phyloP scores from a whole-genome alignment of 495 filamentous ascomycete genomes.

The Neurospora sp. region DNA sequence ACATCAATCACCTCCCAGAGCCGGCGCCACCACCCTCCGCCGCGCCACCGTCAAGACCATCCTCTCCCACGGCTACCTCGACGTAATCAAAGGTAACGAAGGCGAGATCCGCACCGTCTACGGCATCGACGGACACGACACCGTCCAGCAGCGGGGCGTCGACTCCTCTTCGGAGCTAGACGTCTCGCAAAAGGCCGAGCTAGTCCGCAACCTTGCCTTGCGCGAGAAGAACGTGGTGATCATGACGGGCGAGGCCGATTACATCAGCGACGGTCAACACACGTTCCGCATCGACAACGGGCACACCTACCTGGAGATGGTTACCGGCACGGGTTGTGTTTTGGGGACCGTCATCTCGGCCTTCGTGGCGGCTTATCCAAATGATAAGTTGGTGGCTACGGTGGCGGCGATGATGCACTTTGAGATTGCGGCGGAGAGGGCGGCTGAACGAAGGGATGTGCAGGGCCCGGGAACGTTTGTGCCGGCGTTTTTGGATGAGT shows the following conservation, averaged over 20 bases:
- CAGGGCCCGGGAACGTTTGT: constrained; percentile 82
- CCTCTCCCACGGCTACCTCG: constrained; percentile 65
- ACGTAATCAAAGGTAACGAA: constrained; percentile 93
- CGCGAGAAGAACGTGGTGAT: constrained; percentile 67
- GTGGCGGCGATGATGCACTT: constrained; percentile 63
- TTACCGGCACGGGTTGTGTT: constrained; percentile 84
- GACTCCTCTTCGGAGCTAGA: constrained; percentile 60
- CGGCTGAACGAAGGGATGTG: constrained; percentile 49
- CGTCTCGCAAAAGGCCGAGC: constrained; percentile 34
- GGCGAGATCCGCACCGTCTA: constrained; percentile 72
- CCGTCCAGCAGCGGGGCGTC: constrained; percentile 72
- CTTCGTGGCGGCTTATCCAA: constrained; percentile 49
- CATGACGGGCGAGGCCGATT: constrained; percentile 74
- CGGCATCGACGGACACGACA: constrained; percentile 50
- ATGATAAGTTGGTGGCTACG: constrained; percentile 58
- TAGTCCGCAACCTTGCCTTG: constrained; percentile 56
- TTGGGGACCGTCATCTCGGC: constrained; percentile 74
- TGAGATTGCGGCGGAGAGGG: constrained; percentile 77
- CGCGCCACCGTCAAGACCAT: constrained; percentile 60
- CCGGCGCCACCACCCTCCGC: constrained; percentile 69
- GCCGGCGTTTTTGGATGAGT: constrained; percentile 70
- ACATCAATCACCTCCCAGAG: constrained; percentile 21
- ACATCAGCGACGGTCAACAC: constrained; percentile 61
- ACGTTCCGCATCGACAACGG: constrained; percentile 67
- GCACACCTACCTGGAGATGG: constrained; percentile 61